Base-by-base conservation (phyloP, 2,329 filamentous ascomycete genomes). In the Sclerotinia subarctica region DNA sequence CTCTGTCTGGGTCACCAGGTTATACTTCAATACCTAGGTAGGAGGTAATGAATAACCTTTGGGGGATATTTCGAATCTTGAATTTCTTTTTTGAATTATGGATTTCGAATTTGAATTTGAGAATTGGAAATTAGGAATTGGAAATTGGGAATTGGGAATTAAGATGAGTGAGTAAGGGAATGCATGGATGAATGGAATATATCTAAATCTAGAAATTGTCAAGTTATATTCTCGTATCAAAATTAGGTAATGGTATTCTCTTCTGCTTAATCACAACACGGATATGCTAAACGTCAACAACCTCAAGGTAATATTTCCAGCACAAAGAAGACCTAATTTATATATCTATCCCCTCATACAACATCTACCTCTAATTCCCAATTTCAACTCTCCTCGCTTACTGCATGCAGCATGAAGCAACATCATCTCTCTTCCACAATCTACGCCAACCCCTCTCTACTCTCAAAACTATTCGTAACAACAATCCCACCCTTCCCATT, bases 381-480 rank as follows among this genome's bases (percentile, higher is more conserved):
- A 59, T 46, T 8, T 11, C 15, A 19, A 53, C 24, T 8, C 42
- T 21, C 24, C 26, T n/a, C 32, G 21, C 26, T 21, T 24, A 35
- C 29, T 6, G 4, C 17, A 3, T 32, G 29, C 32, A 35, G 15
- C 8, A 6, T 35, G 0, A 21, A 15, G 8, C 19, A 8, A 49
- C 32, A 5, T 24, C 7, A 3, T 4, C 7, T 21, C 51, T 35
- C 29, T 15, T 42, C 19, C 11, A 47, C n/a, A 17, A 47, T 49
- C 15, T 46, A 65, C 29, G 32, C 54, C 4, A 26, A 44, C 21
- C 47, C 65, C 56, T 63, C 65, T 35, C 8, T 63, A 29, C 46
- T 38, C 57, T 67, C 56, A 53, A 67, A 67, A 46, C 47, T 63
- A 67, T 63, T 63, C 24, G 35, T 63, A 19, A 63, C 56, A 24